Base-by-base conservation (phyloP, 305 asterid genomes). In the Stenogyne calaminthoides region DNA sequence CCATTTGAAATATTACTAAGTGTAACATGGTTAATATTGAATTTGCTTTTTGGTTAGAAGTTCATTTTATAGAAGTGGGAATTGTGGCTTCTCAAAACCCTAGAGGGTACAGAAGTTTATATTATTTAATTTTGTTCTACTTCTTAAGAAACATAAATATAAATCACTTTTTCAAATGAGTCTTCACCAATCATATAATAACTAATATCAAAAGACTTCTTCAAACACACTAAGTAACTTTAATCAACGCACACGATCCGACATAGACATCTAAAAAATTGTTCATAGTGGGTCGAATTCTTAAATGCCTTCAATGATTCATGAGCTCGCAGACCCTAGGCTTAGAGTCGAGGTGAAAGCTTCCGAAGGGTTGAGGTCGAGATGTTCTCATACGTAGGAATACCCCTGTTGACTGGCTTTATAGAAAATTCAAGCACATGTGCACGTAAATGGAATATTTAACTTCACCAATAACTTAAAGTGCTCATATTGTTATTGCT, bases 71-170 rank as follows among this genome's bases (percentile, higher is more conserved):
- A 19, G 39, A 62, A 34, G 34, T 61, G 19, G 55, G 27, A 49
- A 32, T 12, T 20, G 57, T 8, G 42, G 27, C 49, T 32, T 47
- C 51, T 49, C 51, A 47, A 60, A 47, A 71, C 63, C 25, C 76
- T 46, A 1, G 20, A 61, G 54, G 39, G 25, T 4, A 47, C 9
- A 25, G 6, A 44, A 56, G 47, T 6, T 34, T 11, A 11, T 27
- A 5, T 5, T n/a, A n/a, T n/a, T 39, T 46, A 65, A 42, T n/a
- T n/a, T n/a, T 42, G 37, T 54, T 27, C 49, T 70, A 3, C 0
- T 19, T 25, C 29, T 25, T 61, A 32, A 32, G 0, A 32, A 3
- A 32, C 0, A 32, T 32, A 32, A 0, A 18, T 62, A 39, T 12
- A 19, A 19, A 51, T 49, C 47, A 9, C 34, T 22, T 36, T 49